These are phyloP conservation scores for Aaosphaeria arxii DNA, from an alignment of 2,329 filamentous ascomycete genomes.

Conservation along the genomic window DNA sequence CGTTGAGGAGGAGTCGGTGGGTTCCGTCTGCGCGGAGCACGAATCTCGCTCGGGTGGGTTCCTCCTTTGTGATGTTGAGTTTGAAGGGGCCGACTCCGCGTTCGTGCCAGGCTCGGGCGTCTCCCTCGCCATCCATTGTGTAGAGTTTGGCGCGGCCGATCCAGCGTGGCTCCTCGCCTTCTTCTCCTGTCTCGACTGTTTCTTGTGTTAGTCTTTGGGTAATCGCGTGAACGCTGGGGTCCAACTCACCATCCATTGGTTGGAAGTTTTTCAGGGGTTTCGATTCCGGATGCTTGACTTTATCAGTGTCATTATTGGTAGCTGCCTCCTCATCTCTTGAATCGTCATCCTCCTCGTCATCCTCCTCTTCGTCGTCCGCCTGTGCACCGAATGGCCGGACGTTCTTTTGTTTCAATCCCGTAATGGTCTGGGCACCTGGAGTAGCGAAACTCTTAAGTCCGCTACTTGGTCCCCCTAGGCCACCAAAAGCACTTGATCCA, in stretches of 20 bases:
- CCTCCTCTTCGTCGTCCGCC: conserved; percentile 57
- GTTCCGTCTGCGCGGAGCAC: conserved; percentile 91
- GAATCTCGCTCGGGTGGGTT: conserved; percentile 60
- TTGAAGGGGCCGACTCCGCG: conserved; percentile 80
- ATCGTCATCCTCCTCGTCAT: conserved; percentile 54
- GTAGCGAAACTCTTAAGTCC: conserved; percentile 68
- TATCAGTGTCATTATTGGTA: conserved; percentile 19
- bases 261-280: not conserved
- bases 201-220: conserved; percentile 9
- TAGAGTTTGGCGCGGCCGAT: conserved; percentile 81
- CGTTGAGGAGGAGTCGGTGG: conserved; percentile 82
- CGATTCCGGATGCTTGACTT: conserved; percentile 1
- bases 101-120: conserved; percentile 76
- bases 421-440: conserved; percentile 46
- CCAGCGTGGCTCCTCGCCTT: conserved; percentile 73
- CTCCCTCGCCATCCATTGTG: conserved; percentile 60
- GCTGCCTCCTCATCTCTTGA: conserved; percentile 50
- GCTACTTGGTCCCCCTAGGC: conserved; percentile 26
- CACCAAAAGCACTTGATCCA: conserved; percentile 24
- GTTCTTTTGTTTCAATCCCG: conserved; percentile 56
- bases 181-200: conserved; percentile 81
- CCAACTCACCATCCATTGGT: no score
- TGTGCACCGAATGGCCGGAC: conserved; percentile 75
- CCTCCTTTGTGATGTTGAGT: conserved; percentile 57
- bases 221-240: no score